Conservation (phyloP, 2,329 filamentous ascomycete species). For the Dactylellina drechsleri region DNA sequence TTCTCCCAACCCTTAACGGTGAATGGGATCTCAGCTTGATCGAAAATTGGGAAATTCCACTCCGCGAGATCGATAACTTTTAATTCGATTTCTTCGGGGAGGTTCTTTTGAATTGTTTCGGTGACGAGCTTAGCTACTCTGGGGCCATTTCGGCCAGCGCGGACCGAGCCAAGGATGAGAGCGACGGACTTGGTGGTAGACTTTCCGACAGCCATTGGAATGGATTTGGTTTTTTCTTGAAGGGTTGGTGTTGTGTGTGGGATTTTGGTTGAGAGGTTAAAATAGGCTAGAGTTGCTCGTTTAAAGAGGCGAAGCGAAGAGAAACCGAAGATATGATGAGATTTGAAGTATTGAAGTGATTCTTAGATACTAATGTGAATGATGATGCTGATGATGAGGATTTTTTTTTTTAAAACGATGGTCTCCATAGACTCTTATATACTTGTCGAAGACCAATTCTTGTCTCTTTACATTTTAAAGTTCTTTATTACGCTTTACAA, state of each 20-base stretch:
- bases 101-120: conserved; percentile 56
- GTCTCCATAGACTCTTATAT: conserved; percentile 18
- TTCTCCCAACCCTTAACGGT: conserved; percentile 59
- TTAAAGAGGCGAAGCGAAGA: conserved; percentile 3
- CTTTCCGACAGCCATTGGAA: conserved; percentile 51
- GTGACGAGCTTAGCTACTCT: conserved; percentile 60
- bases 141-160: conserved; percentile 61
- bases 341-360: conserved; percentile 6
- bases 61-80: conserved; percentile 60
- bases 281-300: conserved; percentile 33
- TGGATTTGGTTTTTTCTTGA: neutral
- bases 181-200: conserved; percentile 58
- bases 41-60: conserved; percentile 61
- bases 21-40: conserved; percentile 62
- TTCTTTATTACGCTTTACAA: too few species aligned
- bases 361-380: conserved; percentile 12
- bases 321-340: neutral
- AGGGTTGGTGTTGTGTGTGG: conserved; percentile 30
- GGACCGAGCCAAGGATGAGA: conserved; percentile 61
- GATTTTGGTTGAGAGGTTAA: conserved; percentile 21
- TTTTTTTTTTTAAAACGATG: neutral
- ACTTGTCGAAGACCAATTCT: conserved; percentile 1
- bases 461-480: neutral
- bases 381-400: conserved; percentile 37
- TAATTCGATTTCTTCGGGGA: conserved; percentile 57